Evolutionary conservation across 2,329 filamentous ascomycete genomes (phyloP).

Genomic region (Neofusicoccum parvum): DNA sequence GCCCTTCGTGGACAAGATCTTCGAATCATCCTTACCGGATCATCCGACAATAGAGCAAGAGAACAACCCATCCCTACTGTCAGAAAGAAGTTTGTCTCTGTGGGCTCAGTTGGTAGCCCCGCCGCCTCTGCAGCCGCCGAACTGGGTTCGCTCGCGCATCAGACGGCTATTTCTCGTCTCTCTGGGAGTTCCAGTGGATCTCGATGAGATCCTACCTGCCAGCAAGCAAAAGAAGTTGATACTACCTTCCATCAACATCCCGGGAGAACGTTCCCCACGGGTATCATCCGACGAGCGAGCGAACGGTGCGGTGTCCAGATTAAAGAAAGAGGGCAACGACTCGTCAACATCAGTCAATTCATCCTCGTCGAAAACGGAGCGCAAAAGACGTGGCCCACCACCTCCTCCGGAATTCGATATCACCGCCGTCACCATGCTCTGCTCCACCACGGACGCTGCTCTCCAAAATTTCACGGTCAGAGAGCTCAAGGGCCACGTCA

Average conservation of each 20-base stretch:
- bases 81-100: constrained; percentile 82
- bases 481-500: constrained; percentile 74
- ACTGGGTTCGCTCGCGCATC: constrained; percentile 97
- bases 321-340: constrained; percentile 42
- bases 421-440: constrained; percentile 74
- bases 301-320: constrained; percentile 38
- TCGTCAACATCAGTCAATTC: constrained; percentile 43
- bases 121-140: constrained; percentile 89
- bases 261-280: constrained; percentile 40
- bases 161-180: constrained; percentile 93
- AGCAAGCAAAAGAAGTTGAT: constrained; percentile 98
- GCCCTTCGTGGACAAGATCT: constrained; percentile 65
- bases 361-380: constrained; percentile 40
- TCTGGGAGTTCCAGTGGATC: constrained; percentile 90
- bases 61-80: constrained; percentile 61
- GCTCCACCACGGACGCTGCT: constrained; percentile 81
- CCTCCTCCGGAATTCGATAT: constrained; percentile 77
- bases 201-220: constrained; percentile 95
- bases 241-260: constrained; percentile 71
- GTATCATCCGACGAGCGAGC: constrained; percentile 40
- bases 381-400: constrained; percentile 59
- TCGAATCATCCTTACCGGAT: constrained; percentile 49
- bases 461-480: constrained; percentile 75
- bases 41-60: constrained; percentile 36
- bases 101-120: constrained; percentile 97